These are phyloP conservation scores for Tulasnella sp. DNA, from an alignment of 768 basidiomycete genomes.

Conservation along the genomic window DNA sequence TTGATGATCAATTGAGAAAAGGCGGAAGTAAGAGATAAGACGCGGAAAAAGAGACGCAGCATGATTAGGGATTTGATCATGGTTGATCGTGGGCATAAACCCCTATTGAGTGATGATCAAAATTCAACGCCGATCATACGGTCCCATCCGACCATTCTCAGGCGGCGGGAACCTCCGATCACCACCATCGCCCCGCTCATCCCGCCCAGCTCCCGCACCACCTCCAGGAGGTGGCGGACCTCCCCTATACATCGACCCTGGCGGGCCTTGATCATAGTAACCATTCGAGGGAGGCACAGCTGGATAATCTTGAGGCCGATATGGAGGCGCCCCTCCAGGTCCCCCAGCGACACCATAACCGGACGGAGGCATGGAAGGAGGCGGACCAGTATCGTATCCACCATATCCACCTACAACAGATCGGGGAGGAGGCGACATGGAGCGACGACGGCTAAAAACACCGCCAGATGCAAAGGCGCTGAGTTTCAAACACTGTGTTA, in stretches of 20 bases:
- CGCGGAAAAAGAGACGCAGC: too few species aligned
- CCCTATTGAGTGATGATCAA: too few species aligned
- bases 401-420: conserved; percentile 36
- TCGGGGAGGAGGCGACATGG: conserved; percentile 54
- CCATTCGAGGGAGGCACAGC: background rate
- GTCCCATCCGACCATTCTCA: too few species aligned
- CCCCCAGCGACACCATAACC: background rate
- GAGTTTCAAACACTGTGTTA: background rate
- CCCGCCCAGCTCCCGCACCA: too few species aligned
- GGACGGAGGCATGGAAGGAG: conserved; percentile 11
- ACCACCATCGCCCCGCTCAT: too few species aligned
- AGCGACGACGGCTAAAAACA: conserved; percentile 43
- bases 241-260: conserved; percentile 6
- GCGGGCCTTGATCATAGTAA: background rate
- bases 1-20: too few species aligned
- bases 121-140: too few species aligned
- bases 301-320: conserved; percentile 4
- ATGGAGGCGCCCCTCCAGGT: background rate
- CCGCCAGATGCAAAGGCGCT: background rate
- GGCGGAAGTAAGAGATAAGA: too few species aligned
- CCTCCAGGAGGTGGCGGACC: background rate
- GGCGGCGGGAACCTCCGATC: too few species aligned
- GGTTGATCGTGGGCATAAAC: too few species aligned
- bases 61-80: too few species aligned
- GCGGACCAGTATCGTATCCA: conserved; percentile 13